Evolutionary conservation across 345 rosid genomes (phyloP), one percentile per base, ranked within the genome.

Genomic region (Heritiera littoralis): DNA sequence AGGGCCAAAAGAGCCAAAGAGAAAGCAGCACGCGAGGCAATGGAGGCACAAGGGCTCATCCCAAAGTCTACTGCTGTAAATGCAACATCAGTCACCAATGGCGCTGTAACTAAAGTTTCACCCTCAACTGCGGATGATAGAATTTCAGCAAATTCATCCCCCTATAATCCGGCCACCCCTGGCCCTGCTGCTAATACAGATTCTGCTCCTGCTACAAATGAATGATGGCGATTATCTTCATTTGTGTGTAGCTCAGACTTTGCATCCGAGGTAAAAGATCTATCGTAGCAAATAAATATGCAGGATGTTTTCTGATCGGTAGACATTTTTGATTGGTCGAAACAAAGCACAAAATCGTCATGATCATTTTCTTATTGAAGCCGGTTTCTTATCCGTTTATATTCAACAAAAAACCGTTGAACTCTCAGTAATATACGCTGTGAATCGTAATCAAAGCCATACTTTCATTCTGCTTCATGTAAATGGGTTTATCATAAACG

Each of bases 1-100:
- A 89, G 94, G 82, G 98, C 98, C 23, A 90, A 87, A 80, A 90
- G 65, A 81, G 93, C 98, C 46, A 95, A 95, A 80, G 93, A 93
- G 67, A 83, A 79, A 80, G 97, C 99, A 60, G 96, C 97, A 18
- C 86, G 90, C 0, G 98, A 94, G 79, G 83, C 92, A 46, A 63
- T 82, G 89, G 96, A 87, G 74, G 85, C 85, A 15, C 90, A 85
- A 76, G 91, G 89, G 72, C 77, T 83, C 4, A 82, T 90, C 75
- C 76, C 89, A 8, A 84, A 82, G 73, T 75, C 92, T 35, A 41
- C 75, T 48, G 46, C 76, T 14, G 75, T 65, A 23, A 76, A 77
- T 63, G 7, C 84, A 43, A 12, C 82, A 32, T 49, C 86, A 61
- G 77, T 18, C 28, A 49, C 79, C 9, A 55, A 48, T 14, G 77